Conservation (phyloP, 345 rosid genomes). For the Camelina sativa region DNA sequence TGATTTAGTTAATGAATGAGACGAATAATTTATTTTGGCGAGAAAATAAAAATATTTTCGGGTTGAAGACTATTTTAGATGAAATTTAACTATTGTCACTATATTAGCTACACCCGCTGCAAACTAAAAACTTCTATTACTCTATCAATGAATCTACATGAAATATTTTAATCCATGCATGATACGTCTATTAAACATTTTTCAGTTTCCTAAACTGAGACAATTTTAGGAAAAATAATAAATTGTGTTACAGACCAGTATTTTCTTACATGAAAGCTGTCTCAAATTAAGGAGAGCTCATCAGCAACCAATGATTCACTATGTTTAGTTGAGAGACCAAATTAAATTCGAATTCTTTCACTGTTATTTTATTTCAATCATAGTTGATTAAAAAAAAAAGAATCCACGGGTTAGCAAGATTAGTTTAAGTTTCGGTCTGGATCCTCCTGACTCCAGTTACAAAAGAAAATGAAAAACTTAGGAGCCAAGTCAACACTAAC, state of each 20-base stretch:
- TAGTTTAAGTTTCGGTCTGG: background rate
- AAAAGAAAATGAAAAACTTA: background rate
- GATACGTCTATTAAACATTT: background rate
- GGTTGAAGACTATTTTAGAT: background rate
- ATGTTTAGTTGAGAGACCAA: background rate
- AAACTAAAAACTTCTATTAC: background rate
- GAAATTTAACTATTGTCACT: background rate
- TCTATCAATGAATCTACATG: background rate
- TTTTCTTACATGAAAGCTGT: background rate
- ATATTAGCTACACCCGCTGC: background rate
- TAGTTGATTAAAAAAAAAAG: background rate
- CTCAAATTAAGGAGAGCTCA: background rate
- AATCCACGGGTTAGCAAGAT: background rate
- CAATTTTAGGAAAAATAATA: background rate
- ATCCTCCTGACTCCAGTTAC: background rate
- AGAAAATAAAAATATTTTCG: no score
- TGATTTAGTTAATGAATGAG: no score
- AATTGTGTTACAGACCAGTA: background rate
- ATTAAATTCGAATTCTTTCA: background rate
- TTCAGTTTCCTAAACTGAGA: background rate
- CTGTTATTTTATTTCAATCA: background rate
- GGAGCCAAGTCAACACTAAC: constrained; percentile 11
- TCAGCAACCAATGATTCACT: background rate
- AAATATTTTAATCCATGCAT: background rate
- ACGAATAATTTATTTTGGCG: no score